Evolutionary conservation across 306 rosid species (phyloP), one percentile per base, ranked within the genome.

Genomic region (Boehmeria nivea): DNA sequence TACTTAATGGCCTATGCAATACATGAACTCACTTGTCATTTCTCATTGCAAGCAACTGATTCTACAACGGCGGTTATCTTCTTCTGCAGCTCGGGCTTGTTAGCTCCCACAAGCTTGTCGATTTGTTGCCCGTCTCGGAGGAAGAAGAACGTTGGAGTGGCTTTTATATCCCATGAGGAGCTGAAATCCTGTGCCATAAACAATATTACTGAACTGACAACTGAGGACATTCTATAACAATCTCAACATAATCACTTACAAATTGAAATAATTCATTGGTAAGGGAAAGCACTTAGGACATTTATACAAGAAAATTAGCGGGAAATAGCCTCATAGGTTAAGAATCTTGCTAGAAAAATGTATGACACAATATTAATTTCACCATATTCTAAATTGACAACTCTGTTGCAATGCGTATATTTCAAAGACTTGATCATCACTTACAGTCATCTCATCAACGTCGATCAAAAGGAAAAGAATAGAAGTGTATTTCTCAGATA

Each of bases 61-160:
- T 85, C 99, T 45, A 51, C 57, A 25, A 85, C 34, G 22, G 81
- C 82, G 54, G 68, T 73, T 28, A 85, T 51, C 76, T 82, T 93
- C 78, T 77, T 79, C 81, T 75, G 80, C 65, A 93, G 77, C 83
- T 87, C 99, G 3, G 89, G 83, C 76, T 72, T 93, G 84, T 93
- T 93, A 47, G 99, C 99, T 56, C 99, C 99, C 0, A 93, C 99
- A 24, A 93, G 99, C 78, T 93, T 93, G 77, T 87, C 99, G 26
- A 93, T 4, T 71, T 93, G 83, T 72, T 87, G 57, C 6, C 96
- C 96, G 49, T 85, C 83, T 76, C 67, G 76, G 12, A 93, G 87
- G 78, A 93, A 85, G 83, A 93, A 93, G 79, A 93, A 93, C 14
- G 99, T 93, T 1, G 99, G 99, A 48, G 99, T 93, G 59, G 96